Conservation (phyloP, 208 protist genomes). For the Hexamita inflata region DNA sequence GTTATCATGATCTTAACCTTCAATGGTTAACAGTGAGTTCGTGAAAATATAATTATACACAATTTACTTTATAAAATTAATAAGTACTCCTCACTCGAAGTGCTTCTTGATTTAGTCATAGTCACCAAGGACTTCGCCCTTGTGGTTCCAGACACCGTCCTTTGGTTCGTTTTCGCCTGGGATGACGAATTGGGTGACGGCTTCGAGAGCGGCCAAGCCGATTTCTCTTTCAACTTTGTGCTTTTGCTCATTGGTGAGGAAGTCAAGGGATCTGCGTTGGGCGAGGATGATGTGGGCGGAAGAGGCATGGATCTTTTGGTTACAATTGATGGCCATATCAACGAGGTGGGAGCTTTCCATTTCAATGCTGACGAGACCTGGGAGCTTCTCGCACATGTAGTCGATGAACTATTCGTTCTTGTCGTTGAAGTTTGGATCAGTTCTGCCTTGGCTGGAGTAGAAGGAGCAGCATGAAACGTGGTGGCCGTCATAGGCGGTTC, state of each 20-base stretch:
- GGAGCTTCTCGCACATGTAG: conserved; percentile 31
- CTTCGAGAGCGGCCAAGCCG: conserved; percentile 28
- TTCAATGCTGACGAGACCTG: conserved; percentile 36
- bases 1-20: too few relatives aligned
- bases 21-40: too few relatives aligned
- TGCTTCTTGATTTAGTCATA: not conserved
- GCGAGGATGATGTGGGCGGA: conserved; percentile 43
- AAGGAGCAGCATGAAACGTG: conserved; percentile 48
- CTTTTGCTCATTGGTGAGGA: conserved; percentile 36
- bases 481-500: conserved; percentile 27
- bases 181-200: conserved; percentile 30
- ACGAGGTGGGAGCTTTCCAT: conserved; percentile 52
- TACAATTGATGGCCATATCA: conserved; percentile 28
- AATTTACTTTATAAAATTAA: too few relatives aligned
- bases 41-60: too few relatives aligned
- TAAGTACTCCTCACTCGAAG: conserved; percentile 21
- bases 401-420: conserved; percentile 43
- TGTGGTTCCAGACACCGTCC: not conserved
- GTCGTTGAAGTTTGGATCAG: conserved; percentile 43
- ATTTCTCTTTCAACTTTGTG: conserved; percentile 8
- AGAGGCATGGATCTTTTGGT: not conserved
- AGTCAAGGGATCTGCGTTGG: conserved; percentile 31
- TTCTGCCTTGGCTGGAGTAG: conserved; percentile 47
- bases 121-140: not conserved
- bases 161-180: not conserved